Evolutionary conservation across 805 yeast species (phyloP).

Genomic region (Ogataea neopini): DNA sequence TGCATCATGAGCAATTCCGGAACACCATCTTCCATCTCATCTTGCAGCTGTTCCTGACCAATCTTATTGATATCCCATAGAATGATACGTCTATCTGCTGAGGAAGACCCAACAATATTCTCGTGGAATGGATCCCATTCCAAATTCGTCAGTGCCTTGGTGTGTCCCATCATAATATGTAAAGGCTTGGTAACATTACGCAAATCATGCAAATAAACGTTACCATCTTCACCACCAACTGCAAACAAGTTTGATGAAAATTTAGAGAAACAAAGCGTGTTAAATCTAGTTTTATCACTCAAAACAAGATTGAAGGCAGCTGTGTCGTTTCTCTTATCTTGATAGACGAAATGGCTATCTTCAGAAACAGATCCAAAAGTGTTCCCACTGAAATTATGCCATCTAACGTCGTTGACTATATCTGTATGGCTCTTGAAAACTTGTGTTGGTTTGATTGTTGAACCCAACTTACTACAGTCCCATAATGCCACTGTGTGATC

Average conservation of each 20-base stretch:
- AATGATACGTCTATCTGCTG: constrained; percentile 74
- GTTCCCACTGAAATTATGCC: constrained; percentile 56
- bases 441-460: constrained; percentile 27
- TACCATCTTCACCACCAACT: constrained; percentile 68
- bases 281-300: constrained; percentile 44
- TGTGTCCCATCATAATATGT: constrained; percentile 81
- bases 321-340: constrained; percentile 47
- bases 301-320: constrained; percentile 30
- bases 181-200: constrained; percentile 46
- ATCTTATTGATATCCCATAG: constrained; percentile 79
- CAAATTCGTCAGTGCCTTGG: constrained; percentile 65
- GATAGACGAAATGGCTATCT: constrained; percentile 55
- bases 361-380: constrained; percentile 75
- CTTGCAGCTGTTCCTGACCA: constrained; percentile 83
- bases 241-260: constrained; percentile 62
- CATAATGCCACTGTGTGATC: constrained; percentile 65
- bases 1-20: constrained; percentile 91
- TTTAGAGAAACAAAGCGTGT: constrained; percentile 65
- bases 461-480: constrained; percentile 41
- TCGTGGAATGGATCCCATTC: constrained; percentile 80
- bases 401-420: constrained; percentile 74
- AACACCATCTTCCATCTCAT: constrained; percentile 88
- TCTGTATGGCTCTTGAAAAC: constrained; percentile 46
- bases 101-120: constrained; percentile 75
- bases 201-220: constrained; percentile 64